Evolutionary conservation across 805 yeast species (phyloP), one percentile per base, ranked within the genome.

Genomic region (Yarrowia alimentaria): DNA sequence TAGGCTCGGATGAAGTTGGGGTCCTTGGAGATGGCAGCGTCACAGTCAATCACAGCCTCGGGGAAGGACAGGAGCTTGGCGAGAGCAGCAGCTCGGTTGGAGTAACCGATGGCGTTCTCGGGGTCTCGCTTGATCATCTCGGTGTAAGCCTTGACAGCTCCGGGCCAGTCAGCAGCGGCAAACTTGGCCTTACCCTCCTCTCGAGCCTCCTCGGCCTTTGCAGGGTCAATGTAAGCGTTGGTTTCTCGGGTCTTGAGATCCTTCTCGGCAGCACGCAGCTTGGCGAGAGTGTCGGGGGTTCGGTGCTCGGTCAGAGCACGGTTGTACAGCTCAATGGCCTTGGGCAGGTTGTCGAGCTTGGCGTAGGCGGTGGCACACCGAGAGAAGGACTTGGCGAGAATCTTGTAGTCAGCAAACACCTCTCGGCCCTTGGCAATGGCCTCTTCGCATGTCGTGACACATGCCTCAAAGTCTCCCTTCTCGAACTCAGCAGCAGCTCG

Each of bases 91-190:
- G 99, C 99, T 71, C 99, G 85, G 74, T 93, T 93, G 26, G 95
- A 89, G 69, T 89, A 93, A 53, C 97, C 98, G 68, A 96, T 81
- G 18, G 95, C 94, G 68, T 93, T 98, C 52, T 80, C 80, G 53
- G 99, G 99, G n/a, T 90, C 89, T 67, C 99, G 85, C 71, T 89
- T 87, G 61, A 91, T 75, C 90, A 93, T 93, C 71, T 93, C 99
- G 43, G 94, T 76, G 70, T 93, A 93, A 4, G 95, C 85, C 67
- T 85, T 85, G 34, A 93, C 96, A 17, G 98, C 97, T 57, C 75
- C 81, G 56, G 99, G 98, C 96, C 96, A 91, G 68, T 91, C 96
- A 43, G 87, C 93, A 60, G 85, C 83, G 54, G 84, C 79, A 77
- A 93, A 93, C 63, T 68, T 79, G 18, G 85, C 91, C 68, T 86